Evolutionary conservation across 2,329 filamentous ascomycete genomes (phyloP), one percentile per base, ranked within the genome.

Genomic region (Colletotrichum sp.): DNA sequence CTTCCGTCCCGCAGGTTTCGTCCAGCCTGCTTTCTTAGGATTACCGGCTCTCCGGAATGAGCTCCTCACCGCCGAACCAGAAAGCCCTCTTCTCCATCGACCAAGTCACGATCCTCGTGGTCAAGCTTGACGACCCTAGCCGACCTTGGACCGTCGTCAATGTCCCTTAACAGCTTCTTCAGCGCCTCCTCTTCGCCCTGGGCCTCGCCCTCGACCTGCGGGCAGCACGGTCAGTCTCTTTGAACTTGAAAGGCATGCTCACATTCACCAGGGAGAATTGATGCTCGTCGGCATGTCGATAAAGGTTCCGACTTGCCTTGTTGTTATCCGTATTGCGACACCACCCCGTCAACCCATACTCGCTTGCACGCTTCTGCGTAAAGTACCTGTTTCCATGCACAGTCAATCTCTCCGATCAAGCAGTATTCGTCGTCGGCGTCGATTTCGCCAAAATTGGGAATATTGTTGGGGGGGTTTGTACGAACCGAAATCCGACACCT

Each of bases 141-240:
- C 69, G 90, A 87, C 2, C 87, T 85, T 0, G 96, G 96, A 0
- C 96, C 96, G 66, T 91, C 89, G 79, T 95, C 89, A 61, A 98
- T 85, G 75, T 95, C 92, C 77, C 93, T 90, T 43, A 98, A 84
- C 76, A 98, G 93, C 69, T 91, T 89, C 66, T 91, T 84, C 31
- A 98, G 82, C 4, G 88, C 84, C 1, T 91, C 88, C 2, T 92
- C 87, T 3, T 90, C 87, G 34, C 95, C 96, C 81, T 98, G 96
- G 7, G 93, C 95, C 84, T 98, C 96, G 31, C 96, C 96, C 80
- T 95, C 91, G 61, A 98, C 96, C 95, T 98, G 61, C 43, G 43
- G 11, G n/a, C n/a, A 51, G n/a, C 43, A 21, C n/a, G n/a, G 43
- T 51, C 4, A 51, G n/a, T 21, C 43, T 47, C n/a, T 51, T 51